These are phyloP conservation scores for Juglanconis oblonga DNA, from an alignment of 2,329 filamentous ascomycete species.

Conservation along the genomic window DNA sequence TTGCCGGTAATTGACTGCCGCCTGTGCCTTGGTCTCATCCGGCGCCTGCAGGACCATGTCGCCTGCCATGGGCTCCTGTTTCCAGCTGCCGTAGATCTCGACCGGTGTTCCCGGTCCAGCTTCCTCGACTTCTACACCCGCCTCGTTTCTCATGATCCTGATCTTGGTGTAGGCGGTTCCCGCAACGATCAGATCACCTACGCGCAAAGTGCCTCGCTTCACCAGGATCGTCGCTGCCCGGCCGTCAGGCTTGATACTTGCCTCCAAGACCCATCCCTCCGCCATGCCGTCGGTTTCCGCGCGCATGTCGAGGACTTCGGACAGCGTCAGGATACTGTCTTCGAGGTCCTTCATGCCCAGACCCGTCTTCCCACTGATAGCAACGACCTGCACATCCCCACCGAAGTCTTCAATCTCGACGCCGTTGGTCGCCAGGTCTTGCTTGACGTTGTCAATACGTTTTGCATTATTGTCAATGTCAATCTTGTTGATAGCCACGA, in stretches of 20 bases:
- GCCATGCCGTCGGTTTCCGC: constrained; percentile 73
- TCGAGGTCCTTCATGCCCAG: constrained; percentile 88
- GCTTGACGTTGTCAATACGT: constrained; percentile 79
- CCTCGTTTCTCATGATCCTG: constrained; percentile 81
- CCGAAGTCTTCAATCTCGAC: constrained; percentile 94
- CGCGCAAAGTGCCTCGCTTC: constrained; percentile 77
- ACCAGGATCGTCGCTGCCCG: constrained; percentile 87
- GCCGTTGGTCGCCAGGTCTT: constrained; percentile 77
- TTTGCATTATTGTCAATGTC: constrained; percentile 72
- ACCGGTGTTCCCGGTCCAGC: constrained; percentile 86
- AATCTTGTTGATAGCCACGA: constrained; percentile 96
- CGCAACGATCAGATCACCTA: constrained; percentile 81
- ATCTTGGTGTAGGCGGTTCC: constrained; percentile 86
- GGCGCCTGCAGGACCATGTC: constrained; percentile 82
- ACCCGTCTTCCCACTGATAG: constrained; percentile 90
- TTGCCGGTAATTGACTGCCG: constrained; percentile 71
- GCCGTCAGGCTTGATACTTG: constrained; percentile 79
- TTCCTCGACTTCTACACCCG: constrained; percentile 66
- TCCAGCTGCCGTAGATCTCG: constrained; percentile 86
- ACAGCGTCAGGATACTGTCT: constrained; percentile 81
- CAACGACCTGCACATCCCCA: constrained; percentile 88
- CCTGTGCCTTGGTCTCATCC: constrained; percentile 74
- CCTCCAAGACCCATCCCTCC: constrained; percentile 94
- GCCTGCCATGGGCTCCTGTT: constrained; percentile 75
- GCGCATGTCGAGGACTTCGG: constrained; percentile 87